Evolutionary conservation across 192 early-diverging fungal species (phyloP).

Genomic region (Coemansia sp.): DNA sequence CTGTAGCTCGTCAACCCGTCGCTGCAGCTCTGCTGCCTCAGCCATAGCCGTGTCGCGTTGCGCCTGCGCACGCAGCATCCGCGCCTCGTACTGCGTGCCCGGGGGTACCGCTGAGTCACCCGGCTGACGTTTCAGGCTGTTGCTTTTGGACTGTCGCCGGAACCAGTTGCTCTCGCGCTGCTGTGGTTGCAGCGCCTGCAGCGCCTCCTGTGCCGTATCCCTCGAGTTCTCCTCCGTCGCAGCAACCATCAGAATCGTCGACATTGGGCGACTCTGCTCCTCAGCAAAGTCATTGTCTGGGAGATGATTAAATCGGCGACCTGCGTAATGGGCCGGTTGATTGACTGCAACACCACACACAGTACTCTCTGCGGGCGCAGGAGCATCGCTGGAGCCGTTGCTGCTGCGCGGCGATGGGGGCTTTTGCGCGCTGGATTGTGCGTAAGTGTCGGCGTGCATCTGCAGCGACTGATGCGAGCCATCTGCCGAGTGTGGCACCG

Average conservation of each 20-base stretch:
- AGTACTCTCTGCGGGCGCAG: not conserved
- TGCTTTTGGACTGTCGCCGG: conserved; percentile 33
- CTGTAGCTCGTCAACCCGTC: conserved; percentile 18
- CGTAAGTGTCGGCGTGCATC: conserved; percentile 6
- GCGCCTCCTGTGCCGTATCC: not conserved
- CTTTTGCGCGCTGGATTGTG: not conserved
- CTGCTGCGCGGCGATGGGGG: not conserved
- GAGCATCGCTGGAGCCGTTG: not conserved
- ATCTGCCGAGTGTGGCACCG: conserved; percentile 4
- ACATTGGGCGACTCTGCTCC: conserved; percentile 15
- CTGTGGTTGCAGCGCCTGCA: not conserved
- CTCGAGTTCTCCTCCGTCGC: conserved; percentile 38
- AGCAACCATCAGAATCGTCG: conserved; percentile 36
- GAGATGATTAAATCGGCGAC: no score
- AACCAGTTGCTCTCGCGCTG: conserved; percentile 37
- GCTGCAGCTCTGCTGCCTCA: conserved; percentile 26
- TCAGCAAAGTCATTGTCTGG: not conserved
- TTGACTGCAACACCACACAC: not conserved
- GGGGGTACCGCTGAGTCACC: not conserved
- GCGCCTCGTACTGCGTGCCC: conserved; percentile 19
- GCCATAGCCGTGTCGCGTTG: conserved; percentile 37
- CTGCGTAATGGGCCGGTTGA: no score
- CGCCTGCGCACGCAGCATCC: conserved; percentile 38
- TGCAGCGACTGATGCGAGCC: conserved; percentile 19
- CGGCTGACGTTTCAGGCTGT: not conserved